Percentiles rank a stretch among this genome's conserved stretches.
phyloP scores from a whole-genome alignment of 2,329 filamentous ascomycete species.

The Exophiala dermatitidis region DNA sequence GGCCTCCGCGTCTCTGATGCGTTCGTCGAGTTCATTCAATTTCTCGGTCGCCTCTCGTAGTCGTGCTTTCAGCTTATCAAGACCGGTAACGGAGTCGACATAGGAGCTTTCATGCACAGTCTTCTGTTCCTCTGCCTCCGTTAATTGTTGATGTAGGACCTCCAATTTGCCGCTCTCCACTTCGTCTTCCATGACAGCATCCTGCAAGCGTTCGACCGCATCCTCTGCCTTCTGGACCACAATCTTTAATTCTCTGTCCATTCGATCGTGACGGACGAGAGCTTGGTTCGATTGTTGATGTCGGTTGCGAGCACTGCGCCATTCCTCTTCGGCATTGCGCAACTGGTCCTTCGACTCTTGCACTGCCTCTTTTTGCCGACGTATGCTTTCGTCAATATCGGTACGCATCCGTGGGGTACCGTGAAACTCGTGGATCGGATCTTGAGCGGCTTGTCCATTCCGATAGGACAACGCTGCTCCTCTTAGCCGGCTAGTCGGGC shows the following conservation, averaged over 20 bases:
- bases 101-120: conserved; percentile 40
- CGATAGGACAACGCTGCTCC: conserved; percentile 54
- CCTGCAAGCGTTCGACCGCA: conserved; percentile 57
- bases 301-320: conserved; percentile 43
- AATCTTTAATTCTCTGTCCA: conserved; percentile 45
- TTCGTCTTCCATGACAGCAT: conserved; percentile 52
- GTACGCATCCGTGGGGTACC: conserved; percentile 68
- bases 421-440: conserved; percentile 47
- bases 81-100: conserved; percentile 43
- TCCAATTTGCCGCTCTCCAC: conserved; percentile 61
- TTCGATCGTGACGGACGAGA: conserved; percentile 45
- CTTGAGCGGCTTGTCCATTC: conserved; percentile 44
- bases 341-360: conserved; percentile 51
- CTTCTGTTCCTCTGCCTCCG: conserved; percentile 48
- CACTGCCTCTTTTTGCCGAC: conserved; percentile 43
- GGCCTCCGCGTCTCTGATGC: conserved; percentile 24
- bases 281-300: conserved; percentile 46
- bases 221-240: conserved; percentile 55
- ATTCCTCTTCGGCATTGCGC: conserved; percentile 45
- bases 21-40: conserved; percentile 31
- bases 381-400: conserved; percentile 62
- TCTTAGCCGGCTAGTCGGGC: conserved; percentile 56
- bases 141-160: conserved; percentile 51
- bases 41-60: conserved; percentile 36
- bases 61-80: conserved; percentile 38